Evolutionary conservation across 1,139 yeast species (phyloP), one percentile per base, ranked within the genome.

Genomic region (Petasospora fabianii): DNA sequence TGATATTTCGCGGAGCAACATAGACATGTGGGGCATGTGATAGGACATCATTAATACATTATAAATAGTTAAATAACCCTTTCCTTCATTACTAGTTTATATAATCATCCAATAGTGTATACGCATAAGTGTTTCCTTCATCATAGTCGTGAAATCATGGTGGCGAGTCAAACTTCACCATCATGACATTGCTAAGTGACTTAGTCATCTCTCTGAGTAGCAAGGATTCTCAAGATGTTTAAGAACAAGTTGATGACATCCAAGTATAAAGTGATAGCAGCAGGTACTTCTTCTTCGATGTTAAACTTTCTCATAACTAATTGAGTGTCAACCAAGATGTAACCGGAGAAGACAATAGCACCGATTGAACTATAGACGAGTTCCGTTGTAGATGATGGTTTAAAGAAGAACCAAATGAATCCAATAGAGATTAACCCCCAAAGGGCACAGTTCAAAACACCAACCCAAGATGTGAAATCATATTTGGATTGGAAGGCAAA

Each of bases 401-500:
- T 85, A 60, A 86, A 73, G 58, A 87, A 80, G 65, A 84, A 65
- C 52, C 76, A 68, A 12, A 85, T 70, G 42, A 87, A 68, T 0
- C 95, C 87, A 58, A 84, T 69, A 14, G 88, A 88, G 48, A 87
- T 74, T 48, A 87, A 66, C 3, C 75, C 74, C 77, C 87, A 82
- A 26, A 87, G 59, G 2, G 74, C 75, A 57, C 76, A 70, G 28
- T 78, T 75, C 40, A 80, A 65, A 32, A 71, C 72, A 14, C 87
- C 83, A 44, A 80, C 78, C 81, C 88, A 81, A 42, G 83, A 72
- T 11, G 82, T 75, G 56, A 84, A 79, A 58, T 86, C 95, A 55
- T 84, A 84, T 56, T 77, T 80, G n/a, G 90, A 75, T 59, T 87
- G 95, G 61, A 83, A 68, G 4, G 96, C 92, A 62, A 86, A 81